These are phyloP conservation scores for Anacardium occidentale DNA, from an alignment of 345 rosid species.

Conservation along the genomic window DNA sequence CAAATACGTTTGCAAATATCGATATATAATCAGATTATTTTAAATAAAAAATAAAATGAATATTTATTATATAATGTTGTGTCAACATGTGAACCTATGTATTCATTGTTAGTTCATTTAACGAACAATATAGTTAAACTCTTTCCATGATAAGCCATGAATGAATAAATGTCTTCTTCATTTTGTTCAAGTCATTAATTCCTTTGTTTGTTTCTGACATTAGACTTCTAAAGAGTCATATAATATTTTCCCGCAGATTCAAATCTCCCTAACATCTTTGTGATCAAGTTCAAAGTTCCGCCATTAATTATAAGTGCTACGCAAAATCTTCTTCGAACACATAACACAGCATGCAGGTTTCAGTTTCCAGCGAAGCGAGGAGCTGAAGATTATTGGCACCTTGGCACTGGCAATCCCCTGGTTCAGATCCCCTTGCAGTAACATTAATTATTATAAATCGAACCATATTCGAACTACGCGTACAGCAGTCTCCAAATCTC, in stretches of 20 bases:
- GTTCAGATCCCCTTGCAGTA: not conserved
- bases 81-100: no score
- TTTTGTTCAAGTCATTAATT: no score
- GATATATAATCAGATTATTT: no score
- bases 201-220: not conserved
- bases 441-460: not conserved
- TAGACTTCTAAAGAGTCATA: constrained; percentile 6
- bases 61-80: no score
- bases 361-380: constrained; percentile 2
- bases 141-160: not conserved
- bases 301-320: not conserved
- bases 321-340: constrained; percentile 10
- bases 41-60: no score
- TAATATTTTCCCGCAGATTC: not conserved
- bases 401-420: not conserved
- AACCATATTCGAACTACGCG: not conserved
- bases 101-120: no score
- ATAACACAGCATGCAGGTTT: not conserved
- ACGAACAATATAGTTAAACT: no score
- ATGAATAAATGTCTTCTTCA: not conserved
- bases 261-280: not conserved
- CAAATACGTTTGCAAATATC: no score
- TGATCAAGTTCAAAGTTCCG: constrained; percentile 2
- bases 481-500: not conserved
- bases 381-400: not conserved